Evolutionary conservation across 768 basidiomycete genomes (phyloP).

Genomic region (Pulveroboletus sp.): DNA sequence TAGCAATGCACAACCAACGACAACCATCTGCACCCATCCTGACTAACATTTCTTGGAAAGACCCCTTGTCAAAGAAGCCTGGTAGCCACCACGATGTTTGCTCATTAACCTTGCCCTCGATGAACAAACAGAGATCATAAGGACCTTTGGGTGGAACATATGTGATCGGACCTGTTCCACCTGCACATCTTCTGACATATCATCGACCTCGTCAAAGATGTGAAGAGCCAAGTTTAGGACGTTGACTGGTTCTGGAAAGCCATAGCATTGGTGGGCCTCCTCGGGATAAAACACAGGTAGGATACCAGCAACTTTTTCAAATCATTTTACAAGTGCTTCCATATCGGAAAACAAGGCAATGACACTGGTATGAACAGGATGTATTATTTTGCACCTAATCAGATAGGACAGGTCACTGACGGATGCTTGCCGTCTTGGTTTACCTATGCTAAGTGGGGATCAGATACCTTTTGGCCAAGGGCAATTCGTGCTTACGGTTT

Average conservation of each 20-base stretch:
- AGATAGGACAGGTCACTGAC: constrained; percentile 95
- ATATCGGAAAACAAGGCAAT: constrained; percentile 88
- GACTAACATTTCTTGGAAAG: constrained; percentile 98
- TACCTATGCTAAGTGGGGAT: constrained; percentile 36
- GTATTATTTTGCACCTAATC: constrained; percentile 80
- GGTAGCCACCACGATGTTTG: constrained; percentile 68
- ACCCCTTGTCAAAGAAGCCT: constrained; percentile 96
- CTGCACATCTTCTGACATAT: too few species aligned
- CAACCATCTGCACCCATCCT: constrained; percentile 99
- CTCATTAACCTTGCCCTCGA: constrained; percentile 92
- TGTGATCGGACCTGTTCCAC: too few species aligned
- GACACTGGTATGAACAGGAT: constrained; percentile 87
- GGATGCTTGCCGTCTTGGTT: constrained; percentile 79
- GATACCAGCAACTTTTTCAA: constrained; percentile 66
- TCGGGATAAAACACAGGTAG: constrained; percentile 71
- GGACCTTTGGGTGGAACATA: constrained; percentile 91
- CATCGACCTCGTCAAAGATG: constrained; percentile 75
- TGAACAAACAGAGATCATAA: constrained; percentile 98
- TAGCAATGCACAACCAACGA: constrained; percentile 92
- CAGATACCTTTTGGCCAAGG: neutral
- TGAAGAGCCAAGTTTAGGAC: constrained; percentile 96
- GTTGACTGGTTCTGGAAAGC: constrained; percentile 77
- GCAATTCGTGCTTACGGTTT: constrained; percentile 23
- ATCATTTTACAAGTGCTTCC: constrained; percentile 64
- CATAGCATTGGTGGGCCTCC: constrained; percentile 77